phyloP scores from a whole-genome alignment of 2,329 filamentous ascomycete genomes.

The Colletotrichum theobromicola region DNA sequence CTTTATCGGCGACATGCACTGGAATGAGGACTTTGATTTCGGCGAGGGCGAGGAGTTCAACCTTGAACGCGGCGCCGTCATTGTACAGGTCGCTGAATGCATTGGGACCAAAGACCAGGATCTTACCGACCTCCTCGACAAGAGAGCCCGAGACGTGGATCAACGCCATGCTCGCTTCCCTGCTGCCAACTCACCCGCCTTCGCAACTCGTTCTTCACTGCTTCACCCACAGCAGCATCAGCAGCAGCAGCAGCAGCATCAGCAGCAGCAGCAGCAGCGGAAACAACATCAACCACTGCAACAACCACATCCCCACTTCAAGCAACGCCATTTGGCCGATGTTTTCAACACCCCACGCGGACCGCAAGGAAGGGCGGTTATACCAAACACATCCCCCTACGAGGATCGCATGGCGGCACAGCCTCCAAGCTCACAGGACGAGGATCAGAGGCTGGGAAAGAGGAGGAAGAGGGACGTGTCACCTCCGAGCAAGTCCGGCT shows the following conservation, averaged over 20 bases:
- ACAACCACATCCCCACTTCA: constrained; percentile 30
- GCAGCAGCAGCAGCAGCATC: not conserved
- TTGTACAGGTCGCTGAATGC: constrained; percentile 82
- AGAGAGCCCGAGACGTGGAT: constrained; percentile 63
- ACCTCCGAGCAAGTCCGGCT: constrained; percentile 51
- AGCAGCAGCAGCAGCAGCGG: not conserved
- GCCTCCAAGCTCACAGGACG: constrained; percentile 23
- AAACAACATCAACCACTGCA: not conserved
- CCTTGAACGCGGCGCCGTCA: constrained; percentile 74
- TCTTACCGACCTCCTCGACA: constrained; percentile 75
- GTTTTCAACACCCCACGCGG: constrained; percentile 66
- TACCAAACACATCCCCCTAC: constrained; percentile 68
- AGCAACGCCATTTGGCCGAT: constrained; percentile 48
- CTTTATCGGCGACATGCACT: constrained; percentile 85
- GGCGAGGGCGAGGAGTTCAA: constrained; percentile 83
- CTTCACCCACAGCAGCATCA: constrained; percentile 30
- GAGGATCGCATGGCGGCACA: constrained; percentile 55
- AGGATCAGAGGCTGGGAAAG: constrained; percentile 39
- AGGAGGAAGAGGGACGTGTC: constrained; percentile 41
- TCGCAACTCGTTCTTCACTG: constrained; percentile 24
- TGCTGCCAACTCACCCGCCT: constrained; percentile 27
- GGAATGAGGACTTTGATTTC: constrained; percentile 71
- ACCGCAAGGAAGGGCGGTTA: constrained; percentile 45
- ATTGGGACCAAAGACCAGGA: constrained; percentile 79
- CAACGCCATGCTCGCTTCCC: constrained; percentile 44